phyloP scores from a whole-genome alignment of 441 rosid species.

The Omphalea diandra region DNA sequence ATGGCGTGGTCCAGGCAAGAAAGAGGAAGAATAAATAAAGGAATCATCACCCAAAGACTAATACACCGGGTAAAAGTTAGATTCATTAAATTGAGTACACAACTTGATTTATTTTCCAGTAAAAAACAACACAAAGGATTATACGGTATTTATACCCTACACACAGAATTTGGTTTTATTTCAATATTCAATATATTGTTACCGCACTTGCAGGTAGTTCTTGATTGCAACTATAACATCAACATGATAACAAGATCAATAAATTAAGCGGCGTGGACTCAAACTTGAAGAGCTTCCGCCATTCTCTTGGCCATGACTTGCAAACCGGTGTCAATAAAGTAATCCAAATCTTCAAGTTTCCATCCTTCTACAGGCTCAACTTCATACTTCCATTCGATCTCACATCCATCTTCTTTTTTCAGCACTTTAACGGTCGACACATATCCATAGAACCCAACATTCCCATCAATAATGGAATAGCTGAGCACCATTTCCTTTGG shows the following conservation, averaged over 20 bases:
- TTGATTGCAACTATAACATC: neutral
- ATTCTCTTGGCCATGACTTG: slow-evolving; percentile 47
- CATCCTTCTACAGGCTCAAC: slow-evolving; percentile 50
- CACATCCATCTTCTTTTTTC: slow-evolving; percentile 30
- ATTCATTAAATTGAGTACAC: too few relatives aligned
- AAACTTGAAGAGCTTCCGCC: slow-evolving; percentile 33
- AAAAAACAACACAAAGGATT: too few relatives aligned
- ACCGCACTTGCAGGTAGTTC: neutral
- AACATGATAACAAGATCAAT: neutral
- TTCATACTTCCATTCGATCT: slow-evolving; percentile 46
- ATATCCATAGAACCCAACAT: slow-evolving; percentile 46
- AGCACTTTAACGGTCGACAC: slow-evolving; percentile 34
- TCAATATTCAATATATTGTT: neutral
- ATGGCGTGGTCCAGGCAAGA: too few relatives aligned
- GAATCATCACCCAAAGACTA: too few relatives aligned
- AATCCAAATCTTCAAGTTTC: slow-evolving; percentile 43
- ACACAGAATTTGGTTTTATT: too few relatives aligned
- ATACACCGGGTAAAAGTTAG: too few relatives aligned
- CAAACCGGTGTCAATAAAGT: slow-evolving; percentile 41
- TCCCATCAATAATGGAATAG: slow-evolving; percentile 43
- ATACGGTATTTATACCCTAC: too few relatives aligned
- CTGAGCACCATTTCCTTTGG: slow-evolving; percentile 26
- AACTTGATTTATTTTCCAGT: too few relatives aligned
- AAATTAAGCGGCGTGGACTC: neutral
- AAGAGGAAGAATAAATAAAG: too few relatives aligned